phyloP scores from a whole-genome alignment of 768 basidiomycete species.

The Podaxis mareebaensis region DNA sequence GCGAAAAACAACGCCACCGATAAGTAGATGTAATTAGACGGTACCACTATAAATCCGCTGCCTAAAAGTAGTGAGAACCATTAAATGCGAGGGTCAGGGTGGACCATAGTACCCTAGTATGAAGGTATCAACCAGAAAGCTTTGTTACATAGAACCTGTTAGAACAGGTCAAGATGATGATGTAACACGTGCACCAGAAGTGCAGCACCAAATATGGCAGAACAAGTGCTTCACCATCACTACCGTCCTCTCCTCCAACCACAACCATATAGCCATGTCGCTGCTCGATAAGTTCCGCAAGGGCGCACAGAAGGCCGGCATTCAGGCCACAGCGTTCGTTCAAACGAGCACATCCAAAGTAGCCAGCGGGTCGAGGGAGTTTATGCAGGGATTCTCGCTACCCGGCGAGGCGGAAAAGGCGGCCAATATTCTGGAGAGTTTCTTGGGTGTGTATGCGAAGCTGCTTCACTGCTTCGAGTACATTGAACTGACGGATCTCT shows the following conservation, averaged over 20 bases:
- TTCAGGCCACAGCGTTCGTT: conserved; percentile 77
- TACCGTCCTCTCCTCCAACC: neutral
- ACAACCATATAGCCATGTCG: conserved; percentile 28
- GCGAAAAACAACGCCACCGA: too few species aligned
- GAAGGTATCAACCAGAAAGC: too few species aligned
- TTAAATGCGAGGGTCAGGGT: too few species aligned
- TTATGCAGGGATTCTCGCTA: conserved; percentile 83
- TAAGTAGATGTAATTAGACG: neutral
- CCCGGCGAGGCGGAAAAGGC: conserved; percentile 95
- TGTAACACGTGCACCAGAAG: neutral
- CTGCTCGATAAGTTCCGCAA: conserved; percentile 79
- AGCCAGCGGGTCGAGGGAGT: conserved; percentile 72
- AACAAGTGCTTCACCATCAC: neutral
- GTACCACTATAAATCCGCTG: too few species aligned
- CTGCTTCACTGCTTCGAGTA: conserved; percentile 7
- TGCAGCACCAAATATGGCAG: neutral
- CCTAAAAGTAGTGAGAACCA: too few species aligned
- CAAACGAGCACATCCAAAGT: conserved; percentile 67
- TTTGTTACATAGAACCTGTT: too few species aligned
- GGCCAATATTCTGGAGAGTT: conserved; percentile 85
- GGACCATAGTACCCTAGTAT: too few species aligned
- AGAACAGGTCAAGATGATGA: neutral
- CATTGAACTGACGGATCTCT: conserved; percentile 9
- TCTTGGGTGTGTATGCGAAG: conserved; percentile 65
- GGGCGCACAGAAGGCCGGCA: conserved; percentile 79